Evolutionary conservation across 345 rosid genomes (phyloP).

Genomic region (Boechera stricta): DNA sequence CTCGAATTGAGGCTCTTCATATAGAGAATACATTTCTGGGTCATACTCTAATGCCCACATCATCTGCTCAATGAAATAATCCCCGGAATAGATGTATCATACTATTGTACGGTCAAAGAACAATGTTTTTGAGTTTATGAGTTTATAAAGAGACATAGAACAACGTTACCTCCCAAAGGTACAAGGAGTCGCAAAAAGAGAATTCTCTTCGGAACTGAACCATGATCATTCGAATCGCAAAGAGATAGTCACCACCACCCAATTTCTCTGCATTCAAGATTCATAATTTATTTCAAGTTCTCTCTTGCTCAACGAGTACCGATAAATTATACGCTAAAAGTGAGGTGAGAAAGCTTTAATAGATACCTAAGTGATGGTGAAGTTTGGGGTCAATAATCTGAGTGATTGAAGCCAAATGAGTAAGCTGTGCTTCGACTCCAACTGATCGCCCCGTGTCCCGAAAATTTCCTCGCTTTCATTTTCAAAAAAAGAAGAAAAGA

Average conservation of each 20-base stretch:
- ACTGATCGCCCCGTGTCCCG: slow-evolving; percentile 87
- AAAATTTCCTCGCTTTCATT: slow-evolving; percentile 84
- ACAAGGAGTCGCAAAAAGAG: slow-evolving; percentile 92
- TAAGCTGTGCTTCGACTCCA: slow-evolving; percentile 92
- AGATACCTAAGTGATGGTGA: slow-evolving; percentile 91
- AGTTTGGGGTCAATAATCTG: slow-evolving; percentile 97
- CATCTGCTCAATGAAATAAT: slow-evolving; percentile 64
- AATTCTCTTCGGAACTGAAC: slow-evolving; percentile 95
- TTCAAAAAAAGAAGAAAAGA: not conserved
- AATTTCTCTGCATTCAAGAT: slow-evolving; percentile 65
- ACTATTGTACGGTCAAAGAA: not conserved
- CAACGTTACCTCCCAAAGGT: slow-evolving; percentile 92
- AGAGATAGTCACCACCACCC: slow-evolving; percentile 96
- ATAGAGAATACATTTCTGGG: slow-evolving; percentile 74
- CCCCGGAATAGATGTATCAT: not conserved
- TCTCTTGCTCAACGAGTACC: not conserved
- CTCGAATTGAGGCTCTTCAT: slow-evolving; percentile 65
- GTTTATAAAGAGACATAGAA: slow-evolving; percentile 20
- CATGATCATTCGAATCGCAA: slow-evolving; percentile 98
- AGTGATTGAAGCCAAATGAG: slow-evolving; percentile 86
- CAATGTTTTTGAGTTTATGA: not conserved
- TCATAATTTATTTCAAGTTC: not conserved
- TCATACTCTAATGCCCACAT: slow-evolving; percentile 99
- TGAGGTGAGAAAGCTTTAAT: slow-evolving; percentile 22
- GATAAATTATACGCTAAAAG: not conserved